These are phyloP conservation scores for Globisporangium carolinianum DNA, from an alignment of 352 stramenopile genomes.

Conservation along the genomic window DNA sequence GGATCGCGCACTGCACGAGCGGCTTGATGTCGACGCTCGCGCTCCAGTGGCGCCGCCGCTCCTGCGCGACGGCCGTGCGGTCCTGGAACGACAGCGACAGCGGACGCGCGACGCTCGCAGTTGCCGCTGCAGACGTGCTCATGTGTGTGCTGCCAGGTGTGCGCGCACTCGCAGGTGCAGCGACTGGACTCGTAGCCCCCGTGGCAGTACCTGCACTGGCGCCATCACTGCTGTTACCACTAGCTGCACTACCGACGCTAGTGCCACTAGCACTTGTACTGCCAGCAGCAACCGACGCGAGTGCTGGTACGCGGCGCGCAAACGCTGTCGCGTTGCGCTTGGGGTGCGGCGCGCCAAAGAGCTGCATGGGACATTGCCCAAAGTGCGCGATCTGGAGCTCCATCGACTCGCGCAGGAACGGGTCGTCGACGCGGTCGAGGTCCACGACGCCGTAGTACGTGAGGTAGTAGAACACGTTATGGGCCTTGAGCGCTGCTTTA, in stretches of 20 bases:
- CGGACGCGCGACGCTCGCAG: conserved; percentile 32
- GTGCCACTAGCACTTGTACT: neutral
- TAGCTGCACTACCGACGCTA: neutral
- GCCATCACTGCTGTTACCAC: neutral
- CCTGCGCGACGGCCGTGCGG: conserved; percentile 37
- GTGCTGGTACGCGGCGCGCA: neutral
- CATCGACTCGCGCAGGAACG: conserved; percentile 90
- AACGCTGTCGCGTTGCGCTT: conserved; percentile 24
- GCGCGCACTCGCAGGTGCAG: neutral
- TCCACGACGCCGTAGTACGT: conserved; percentile 95
- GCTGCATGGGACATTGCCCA: conserved; percentile 96
- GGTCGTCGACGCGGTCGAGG: conserved; percentile 94
- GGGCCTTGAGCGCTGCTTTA: conserved; percentile 86
- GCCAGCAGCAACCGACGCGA: neutral
- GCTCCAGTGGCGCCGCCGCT: conserved; percentile 54
- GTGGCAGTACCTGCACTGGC: neutral
- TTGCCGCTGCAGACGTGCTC: neutral
- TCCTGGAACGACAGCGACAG: conserved; percentile 66
- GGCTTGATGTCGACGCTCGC: conserved; percentile 51
- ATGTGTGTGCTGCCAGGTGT: neutral
- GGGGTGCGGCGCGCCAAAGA: conserved; percentile 80
- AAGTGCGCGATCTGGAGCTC: conserved; percentile 99
- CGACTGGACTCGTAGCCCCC: conserved; percentile 11
- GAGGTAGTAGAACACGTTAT: conserved; percentile 96
- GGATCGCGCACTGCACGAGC: conserved; percentile 43